phyloP scores from a whole-genome alignment of 2,329 filamentous ascomycete genomes.

The Xylaria multiplex region DNA sequence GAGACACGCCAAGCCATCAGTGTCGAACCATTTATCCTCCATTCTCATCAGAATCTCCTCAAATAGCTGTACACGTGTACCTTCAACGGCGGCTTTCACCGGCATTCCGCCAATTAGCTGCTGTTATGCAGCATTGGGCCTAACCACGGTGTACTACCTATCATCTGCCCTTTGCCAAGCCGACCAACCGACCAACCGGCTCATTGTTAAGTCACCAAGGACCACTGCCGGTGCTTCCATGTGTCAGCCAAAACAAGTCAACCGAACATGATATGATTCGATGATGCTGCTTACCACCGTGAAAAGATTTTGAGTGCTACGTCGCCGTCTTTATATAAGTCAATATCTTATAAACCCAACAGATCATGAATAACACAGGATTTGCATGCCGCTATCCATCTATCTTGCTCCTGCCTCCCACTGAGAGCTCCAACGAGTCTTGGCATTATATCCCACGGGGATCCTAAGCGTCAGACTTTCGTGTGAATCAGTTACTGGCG shows the following conservation, averaged over 20 bases:
- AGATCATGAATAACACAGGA: constrained; percentile 14
- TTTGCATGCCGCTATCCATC: constrained; percentile 12
- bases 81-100: constrained; percentile 20
- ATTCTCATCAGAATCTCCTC: constrained; percentile 2
- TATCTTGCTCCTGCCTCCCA: not conserved
- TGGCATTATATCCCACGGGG: constrained; percentile 9
- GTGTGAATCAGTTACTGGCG: constrained; percentile 2
- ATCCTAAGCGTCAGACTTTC: not conserved
- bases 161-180: constrained; percentile 10
- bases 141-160: not conserved
- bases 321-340: constrained; percentile 7
- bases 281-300: constrained; percentile 15
- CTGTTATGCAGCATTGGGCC: constrained; percentile 20
- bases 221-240: not conserved
- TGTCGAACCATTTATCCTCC: constrained; percentile 12
- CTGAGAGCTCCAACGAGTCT: constrained; percentile 1
- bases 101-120: constrained; percentile 6
- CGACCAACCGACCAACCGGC: constrained; percentile 23
- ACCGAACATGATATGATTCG: constrained; percentile 24
- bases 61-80: constrained; percentile 12
- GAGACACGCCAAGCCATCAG: constrained; percentile 22
- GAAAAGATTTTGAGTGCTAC: constrained; percentile 1
- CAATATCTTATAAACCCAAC: not conserved
- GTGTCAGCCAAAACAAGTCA: not conserved
- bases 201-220: constrained; percentile 19